Percentiles rank a stretch among this genome's conserved stretches.
These are phyloP conservation scores for Epichloe baconii DNA, from an alignment of 2,329 filamentous ascomycete species.

Conservation along the genomic window DNA sequence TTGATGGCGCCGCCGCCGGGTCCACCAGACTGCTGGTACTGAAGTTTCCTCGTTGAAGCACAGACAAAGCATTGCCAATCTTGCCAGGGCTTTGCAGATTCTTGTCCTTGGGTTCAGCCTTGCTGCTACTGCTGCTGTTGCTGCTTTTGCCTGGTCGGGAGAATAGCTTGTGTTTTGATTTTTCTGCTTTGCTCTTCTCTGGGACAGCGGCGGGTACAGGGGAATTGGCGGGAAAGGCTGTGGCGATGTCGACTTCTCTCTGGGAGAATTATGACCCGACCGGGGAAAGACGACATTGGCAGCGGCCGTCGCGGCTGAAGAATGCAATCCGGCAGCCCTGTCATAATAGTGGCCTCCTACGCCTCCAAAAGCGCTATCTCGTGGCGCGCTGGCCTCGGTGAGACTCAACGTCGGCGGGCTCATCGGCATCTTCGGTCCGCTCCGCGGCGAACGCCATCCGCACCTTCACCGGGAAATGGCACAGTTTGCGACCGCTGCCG, in stretches of 20 bases:
- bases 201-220: constrained; percentile 26
- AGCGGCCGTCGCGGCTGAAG: constrained; percentile 48
- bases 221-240: constrained; percentile 25
- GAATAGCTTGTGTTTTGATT: constrained; percentile 71
- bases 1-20: constrained; percentile 40
- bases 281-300: constrained; percentile 63
- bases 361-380: constrained; percentile 39
- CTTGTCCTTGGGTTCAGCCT: constrained; percentile 52
- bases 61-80: constrained; percentile 52
- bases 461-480: constrained; percentile 38
- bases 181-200: constrained; percentile 48
- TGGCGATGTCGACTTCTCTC: constrained; percentile 22
- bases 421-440: constrained; percentile 35
- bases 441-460: constrained; percentile 30
- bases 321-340: constrained; percentile 39
- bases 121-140: constrained; percentile 41
- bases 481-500: constrained; percentile 66
- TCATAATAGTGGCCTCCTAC: constrained; percentile 46
- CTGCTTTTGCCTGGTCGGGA: constrained; percentile 65
- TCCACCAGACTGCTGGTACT: constrained; percentile 61
- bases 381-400: constrained; percentile 50
- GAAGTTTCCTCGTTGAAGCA: constrained; percentile 52
- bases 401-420: constrained; percentile 51
- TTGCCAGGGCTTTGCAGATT: constrained; percentile 61
- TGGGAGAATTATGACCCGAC: constrained; percentile 42